These are phyloP conservation scores for Pistacia atlantica DNA, from an alignment of 345 rosid genomes.

Conservation along the genomic window DNA sequence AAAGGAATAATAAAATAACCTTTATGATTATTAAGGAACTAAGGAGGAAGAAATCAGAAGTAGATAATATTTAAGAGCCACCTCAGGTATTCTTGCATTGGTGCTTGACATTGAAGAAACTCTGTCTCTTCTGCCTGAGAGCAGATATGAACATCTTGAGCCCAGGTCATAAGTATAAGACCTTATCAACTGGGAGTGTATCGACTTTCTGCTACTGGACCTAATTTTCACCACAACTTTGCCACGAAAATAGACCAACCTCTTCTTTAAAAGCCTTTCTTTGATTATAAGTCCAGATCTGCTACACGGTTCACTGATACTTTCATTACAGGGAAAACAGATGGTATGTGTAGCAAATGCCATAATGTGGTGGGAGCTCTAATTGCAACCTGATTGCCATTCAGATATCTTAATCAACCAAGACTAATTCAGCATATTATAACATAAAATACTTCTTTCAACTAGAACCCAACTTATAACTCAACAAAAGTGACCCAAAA, in stretches of 20 bases:
- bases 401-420: not conserved
- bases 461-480: not conserved
- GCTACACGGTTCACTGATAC: slow-evolving; percentile 34
- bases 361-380: slow-evolving; percentile 49
- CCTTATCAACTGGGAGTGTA: slow-evolving; percentile 31
- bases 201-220: slow-evolving; percentile 31
- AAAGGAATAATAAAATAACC: not conserved
- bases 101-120: slow-evolving; percentile 28
- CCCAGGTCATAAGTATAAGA: slow-evolving; percentile 19
- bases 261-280: slow-evolving; percentile 35
- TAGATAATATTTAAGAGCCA: slow-evolving; percentile 19
- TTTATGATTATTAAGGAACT: not conserved
- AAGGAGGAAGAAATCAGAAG: slow-evolving; percentile 12
- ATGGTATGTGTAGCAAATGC: slow-evolving; percentile 52
- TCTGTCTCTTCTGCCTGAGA: slow-evolving; percentile 40
- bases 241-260: slow-evolving; percentile 27
- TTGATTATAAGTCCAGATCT: slow-evolving; percentile 29
- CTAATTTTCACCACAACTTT: slow-evolving; percentile 37
- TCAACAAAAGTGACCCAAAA: not conserved
- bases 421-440: not conserved
- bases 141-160: slow-evolving; percentile 38
- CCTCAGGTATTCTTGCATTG: slow-evolving; percentile 33
- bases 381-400: slow-evolving; percentile 31
- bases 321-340: slow-evolving; percentile 43
- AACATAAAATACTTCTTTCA: not conserved